Conservation (phyloP, 305 asterid genomes). For the Salvia sclarea region DNA sequence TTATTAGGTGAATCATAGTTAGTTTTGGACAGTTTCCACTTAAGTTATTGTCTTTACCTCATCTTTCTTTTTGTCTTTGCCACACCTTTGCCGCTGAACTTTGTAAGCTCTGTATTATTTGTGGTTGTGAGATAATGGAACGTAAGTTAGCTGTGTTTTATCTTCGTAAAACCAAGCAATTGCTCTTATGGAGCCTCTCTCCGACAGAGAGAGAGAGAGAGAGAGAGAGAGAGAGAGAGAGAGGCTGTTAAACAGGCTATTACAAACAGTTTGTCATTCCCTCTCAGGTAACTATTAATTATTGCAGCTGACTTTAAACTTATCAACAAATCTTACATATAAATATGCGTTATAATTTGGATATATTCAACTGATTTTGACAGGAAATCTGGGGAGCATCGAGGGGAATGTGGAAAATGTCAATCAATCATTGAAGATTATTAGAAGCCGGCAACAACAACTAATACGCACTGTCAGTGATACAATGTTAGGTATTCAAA, state of each 20-base stretch:
- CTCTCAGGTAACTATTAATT: not conserved
- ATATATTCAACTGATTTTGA: not conserved
- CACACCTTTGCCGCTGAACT: not conserved
- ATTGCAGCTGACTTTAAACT: not conserved
- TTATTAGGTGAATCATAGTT: slow-evolving; percentile 11
- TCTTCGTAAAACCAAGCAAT: not conserved
- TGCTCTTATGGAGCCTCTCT: not conserved
- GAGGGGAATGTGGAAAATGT: slow-evolving; percentile 24
- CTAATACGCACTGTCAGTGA: slow-evolving; percentile 17
- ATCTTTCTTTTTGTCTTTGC: not conserved
- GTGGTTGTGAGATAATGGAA: not conserved
- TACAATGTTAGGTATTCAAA: not conserved
- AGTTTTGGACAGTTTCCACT: slow-evolving; percentile 23
- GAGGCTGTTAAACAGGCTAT: not conserved
- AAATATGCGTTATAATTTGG: not conserved
- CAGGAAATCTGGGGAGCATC: slow-evolving; percentile 27
- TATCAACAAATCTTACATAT: not conserved
- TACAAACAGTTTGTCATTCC: not conserved
- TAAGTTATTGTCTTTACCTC: not conserved
- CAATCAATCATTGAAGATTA: slow-evolving; percentile 35
- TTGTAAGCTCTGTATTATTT: slow-evolving; percentile 7
- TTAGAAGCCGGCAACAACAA: slow-evolving; percentile 26
- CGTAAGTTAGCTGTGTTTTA: not conserved
- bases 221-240: too few relatives aligned
- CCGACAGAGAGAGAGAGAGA: not conserved